Evolutionary conservation across 306 rosid species (phyloP).

Genomic region (Casuarina cunninghamiana): DNA sequence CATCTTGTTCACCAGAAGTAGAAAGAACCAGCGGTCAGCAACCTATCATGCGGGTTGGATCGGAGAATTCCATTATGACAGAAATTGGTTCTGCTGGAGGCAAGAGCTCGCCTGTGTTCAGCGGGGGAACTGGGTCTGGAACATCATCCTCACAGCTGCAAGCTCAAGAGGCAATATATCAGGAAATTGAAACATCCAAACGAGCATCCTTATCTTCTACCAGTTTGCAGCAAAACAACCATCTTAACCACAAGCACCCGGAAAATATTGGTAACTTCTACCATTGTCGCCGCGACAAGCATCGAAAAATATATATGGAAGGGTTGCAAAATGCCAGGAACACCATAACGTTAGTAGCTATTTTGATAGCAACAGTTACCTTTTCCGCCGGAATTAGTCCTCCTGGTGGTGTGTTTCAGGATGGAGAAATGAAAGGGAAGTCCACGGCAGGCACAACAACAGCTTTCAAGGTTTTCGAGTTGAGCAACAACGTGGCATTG

Average conservation of each 20-base stretch:
- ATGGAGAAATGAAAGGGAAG: conserved; percentile 51
- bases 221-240: conserved; percentile 21
- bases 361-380: conserved; percentile 67
- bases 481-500: conserved; percentile 58
- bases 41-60: conserved; percentile 19
- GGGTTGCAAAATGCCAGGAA: conserved; percentile 68
- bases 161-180: conserved; percentile 17
- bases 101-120: conserved; percentile 27
- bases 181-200: too few relatives aligned
- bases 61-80: conserved; percentile 20
- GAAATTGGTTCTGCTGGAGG: conserved; percentile 32
- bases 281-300: conserved; percentile 17
- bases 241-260: conserved; percentile 26
- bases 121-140: conserved; percentile 32
- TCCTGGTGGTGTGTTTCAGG: conserved; percentile 64
- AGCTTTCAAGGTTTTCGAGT: conserved; percentile 60
- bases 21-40: conserved; percentile 18
- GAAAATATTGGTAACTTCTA: conserved; percentile 18
- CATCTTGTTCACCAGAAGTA: conserved; percentile 31
- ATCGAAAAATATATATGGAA: conserved; percentile 56
- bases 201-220: not conserved
- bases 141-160: conserved; percentile 34
- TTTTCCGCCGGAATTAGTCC: conserved; percentile 65
- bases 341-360: conserved; percentile 56
- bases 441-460: conserved; percentile 27